Evolutionary conservation across 352 stramenopile genomes (phyloP).

Genomic region (Phytophthora pinifolia): DNA sequence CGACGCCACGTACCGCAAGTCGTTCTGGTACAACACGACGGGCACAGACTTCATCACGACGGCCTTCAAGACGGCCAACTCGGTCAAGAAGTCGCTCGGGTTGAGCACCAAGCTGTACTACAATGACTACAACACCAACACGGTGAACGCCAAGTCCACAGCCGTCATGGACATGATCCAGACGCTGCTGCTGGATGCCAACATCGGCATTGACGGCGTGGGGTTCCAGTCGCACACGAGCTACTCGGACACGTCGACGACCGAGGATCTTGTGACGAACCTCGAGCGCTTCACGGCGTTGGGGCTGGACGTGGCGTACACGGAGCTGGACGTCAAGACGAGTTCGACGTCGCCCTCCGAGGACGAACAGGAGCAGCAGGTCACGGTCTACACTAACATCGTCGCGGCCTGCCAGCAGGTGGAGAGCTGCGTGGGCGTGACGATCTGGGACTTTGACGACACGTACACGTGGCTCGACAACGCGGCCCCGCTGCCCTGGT

Average conservation of each 20-base stretch:
- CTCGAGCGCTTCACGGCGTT: constrained; percentile 29
- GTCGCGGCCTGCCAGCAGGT: constrained; percentile 29
- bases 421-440: constrained; percentile 22
- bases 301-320: constrained; percentile 28
- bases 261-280: constrained; percentile 21
- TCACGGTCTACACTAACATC: constrained; percentile 18
- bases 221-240: constrained; percentile 33
- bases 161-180: constrained; percentile 28
- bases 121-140: constrained; percentile 33
- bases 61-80: constrained; percentile 33
- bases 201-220: constrained; percentile 29
- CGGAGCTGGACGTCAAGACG: constrained; percentile 27
- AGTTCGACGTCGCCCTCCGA: constrained; percentile 16
- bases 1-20: constrained; percentile 27
- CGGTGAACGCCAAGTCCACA: constrained; percentile 36
- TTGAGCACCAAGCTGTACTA: constrained; percentile 28
- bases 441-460: constrained; percentile 29
- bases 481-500: constrained; percentile 11
- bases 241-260: constrained; percentile 16
- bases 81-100: constrained; percentile 32
- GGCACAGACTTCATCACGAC: constrained; percentile 34
- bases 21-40: constrained; percentile 35
- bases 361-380: constrained; percentile 16
- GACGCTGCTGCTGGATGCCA: constrained; percentile 16
- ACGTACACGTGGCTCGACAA: constrained; percentile 18